Evolutionary conservation across 192 early-diverging fungal species (phyloP).

Genomic region (Irineochytrium annulatum): DNA sequence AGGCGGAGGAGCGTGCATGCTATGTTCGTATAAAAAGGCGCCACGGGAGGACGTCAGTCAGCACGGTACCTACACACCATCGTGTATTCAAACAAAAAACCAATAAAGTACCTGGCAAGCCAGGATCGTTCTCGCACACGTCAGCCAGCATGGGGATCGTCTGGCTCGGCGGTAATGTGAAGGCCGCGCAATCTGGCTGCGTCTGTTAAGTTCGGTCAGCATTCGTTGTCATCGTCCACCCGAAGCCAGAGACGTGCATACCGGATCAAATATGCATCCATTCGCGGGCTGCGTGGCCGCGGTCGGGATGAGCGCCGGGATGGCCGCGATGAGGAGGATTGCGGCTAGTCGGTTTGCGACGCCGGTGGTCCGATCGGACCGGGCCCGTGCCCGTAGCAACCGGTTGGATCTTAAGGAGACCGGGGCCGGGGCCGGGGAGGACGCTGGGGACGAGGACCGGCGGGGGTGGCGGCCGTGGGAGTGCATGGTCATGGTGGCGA

Average conservation of each 20-base stretch:
- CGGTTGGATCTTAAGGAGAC: no score
- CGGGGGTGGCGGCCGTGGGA: no score
- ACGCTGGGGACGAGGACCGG: no score
- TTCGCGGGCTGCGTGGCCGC: constrained; percentile 14
- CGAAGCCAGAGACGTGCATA: no score
- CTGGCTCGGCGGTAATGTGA: background rate
- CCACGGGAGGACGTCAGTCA: background rate
- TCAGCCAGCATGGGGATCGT: constrained; percentile 10
- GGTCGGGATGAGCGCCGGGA: background rate
- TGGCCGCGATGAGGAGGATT: background rate
- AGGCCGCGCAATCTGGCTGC: constrained; percentile 1
- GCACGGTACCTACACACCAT: background rate
- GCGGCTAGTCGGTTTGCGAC: no score
- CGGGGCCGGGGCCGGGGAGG: no score
- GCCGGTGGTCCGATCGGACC: no score
- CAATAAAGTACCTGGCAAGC: constrained; percentile 9
- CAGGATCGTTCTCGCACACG: constrained; percentile 2
- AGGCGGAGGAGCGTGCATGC: background rate
- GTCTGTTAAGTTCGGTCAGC: background rate
- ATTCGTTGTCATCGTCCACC: background rate
- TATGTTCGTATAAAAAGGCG: background rate
- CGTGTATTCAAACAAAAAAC: background rate
- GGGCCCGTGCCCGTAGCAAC: no score
- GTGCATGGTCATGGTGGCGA: no score
- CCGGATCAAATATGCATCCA: constrained; percentile 20